Evolutionary conservation across 2,329 filamentous ascomycete genomes (phyloP).

Genomic region (Immersiporthe knoxdaviesiana): DNA sequence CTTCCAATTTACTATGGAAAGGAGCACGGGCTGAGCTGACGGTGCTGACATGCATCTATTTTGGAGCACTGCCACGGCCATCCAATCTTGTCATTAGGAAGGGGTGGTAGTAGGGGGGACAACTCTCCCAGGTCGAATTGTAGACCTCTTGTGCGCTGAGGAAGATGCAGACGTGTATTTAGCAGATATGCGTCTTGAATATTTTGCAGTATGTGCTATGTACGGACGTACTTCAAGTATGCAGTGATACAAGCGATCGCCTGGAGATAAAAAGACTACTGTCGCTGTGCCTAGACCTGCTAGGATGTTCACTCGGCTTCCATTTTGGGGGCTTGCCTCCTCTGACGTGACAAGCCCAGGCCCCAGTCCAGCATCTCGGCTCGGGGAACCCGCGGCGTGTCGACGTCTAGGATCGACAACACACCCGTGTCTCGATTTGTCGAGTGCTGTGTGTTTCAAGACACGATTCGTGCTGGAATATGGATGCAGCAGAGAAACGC

Average conservation of each 20-base stretch:
- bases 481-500: not conserved
- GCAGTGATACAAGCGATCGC: not conserved
- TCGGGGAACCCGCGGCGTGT: conserved; percentile 34
- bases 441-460: conserved; percentile 23
- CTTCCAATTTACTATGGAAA: not conserved
- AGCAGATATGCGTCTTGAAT: no score
- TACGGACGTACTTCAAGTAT: not conserved
- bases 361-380: conserved; percentile 3
- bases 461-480: not conserved
- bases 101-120: not conserved
- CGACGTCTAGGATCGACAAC: conserved; percentile 15
- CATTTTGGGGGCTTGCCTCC: not conserved
- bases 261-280: not conserved
- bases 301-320: conserved; percentile 11
- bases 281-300: not conserved
- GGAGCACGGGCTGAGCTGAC: conserved; percentile 11
- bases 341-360: conserved; percentile 3
- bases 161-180: no score
- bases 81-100: not conserved
- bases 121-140: no score
- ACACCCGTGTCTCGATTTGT: conserved; percentile 16
- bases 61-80: conserved; percentile 3
- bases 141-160: no score
- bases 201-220: no score
- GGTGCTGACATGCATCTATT: conserved; percentile 17